Conservation (phyloP, 169 alveolate genomes). For the Theileria annulata region DNA sequence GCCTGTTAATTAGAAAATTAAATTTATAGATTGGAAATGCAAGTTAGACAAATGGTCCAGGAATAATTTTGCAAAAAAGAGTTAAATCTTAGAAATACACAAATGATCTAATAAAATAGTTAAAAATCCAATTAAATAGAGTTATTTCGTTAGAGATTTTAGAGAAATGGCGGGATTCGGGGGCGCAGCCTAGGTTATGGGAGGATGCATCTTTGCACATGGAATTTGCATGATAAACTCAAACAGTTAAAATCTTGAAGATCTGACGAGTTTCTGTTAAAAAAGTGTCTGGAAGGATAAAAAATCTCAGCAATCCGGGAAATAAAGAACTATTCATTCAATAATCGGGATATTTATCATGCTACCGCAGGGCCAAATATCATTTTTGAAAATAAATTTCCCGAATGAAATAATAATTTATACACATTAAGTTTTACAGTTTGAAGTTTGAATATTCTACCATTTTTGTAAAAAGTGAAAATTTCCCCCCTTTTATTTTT, state of each 20-base stretch:
- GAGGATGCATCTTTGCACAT: slow-evolving; percentile 15
- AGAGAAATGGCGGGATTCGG: background rate
- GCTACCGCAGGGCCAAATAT: background rate
- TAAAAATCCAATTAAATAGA: background rate
- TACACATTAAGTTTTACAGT: background rate
- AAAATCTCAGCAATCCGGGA: background rate
- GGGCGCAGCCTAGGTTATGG: background rate
- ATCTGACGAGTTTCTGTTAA: background rate
- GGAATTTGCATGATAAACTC: background rate
- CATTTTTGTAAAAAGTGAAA: background rate
- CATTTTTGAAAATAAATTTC: background rate
- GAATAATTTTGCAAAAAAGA: background rate
- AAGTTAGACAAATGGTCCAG: background rate
- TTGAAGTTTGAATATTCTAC: background rate
- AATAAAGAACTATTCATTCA: background rate
- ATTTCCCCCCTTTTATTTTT: background rate
- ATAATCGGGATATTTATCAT: background rate
- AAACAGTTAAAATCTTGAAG: background rate
- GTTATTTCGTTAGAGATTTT: no score
- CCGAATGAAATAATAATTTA: background rate
- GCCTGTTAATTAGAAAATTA: no score
- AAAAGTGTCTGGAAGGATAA: background rate
- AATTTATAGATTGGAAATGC: background rate
- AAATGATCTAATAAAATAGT: background rate
- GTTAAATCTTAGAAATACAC: background rate